These are phyloP conservation scores for Cyclotella choctawhatcheeana DNA, from an alignment of 108 stramenopile species.

Conservation along the genomic window DNA sequence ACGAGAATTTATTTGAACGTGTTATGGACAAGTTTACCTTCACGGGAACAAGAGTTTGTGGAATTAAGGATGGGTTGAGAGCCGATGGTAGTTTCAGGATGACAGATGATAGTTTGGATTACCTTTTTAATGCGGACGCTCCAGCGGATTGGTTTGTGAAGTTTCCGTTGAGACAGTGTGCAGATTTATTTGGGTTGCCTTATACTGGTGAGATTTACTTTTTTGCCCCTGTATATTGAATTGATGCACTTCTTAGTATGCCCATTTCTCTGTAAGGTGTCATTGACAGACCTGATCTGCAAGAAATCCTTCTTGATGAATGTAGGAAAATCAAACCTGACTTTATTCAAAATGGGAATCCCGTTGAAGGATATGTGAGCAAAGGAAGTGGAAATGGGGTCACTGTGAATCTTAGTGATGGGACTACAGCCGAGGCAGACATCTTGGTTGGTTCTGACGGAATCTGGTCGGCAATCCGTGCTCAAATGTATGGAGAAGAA, in stretches of 20 bases:
- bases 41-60: slow-evolving; percentile 93
- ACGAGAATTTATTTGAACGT: slow-evolving; percentile 84
- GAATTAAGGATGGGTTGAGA: slow-evolving; percentile 96
- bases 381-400: slow-evolving; percentile 81
- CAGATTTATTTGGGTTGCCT: slow-evolving; percentile 81
- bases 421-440: slow-evolving; percentile 81
- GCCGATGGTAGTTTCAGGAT: slow-evolving; percentile 88
- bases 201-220: slow-evolving; percentile 68
- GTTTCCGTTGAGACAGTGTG: slow-evolving; percentile 91
- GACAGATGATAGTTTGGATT: slow-evolving; percentile 86
- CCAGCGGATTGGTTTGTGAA: slow-evolving; percentile 97
- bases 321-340: slow-evolving; percentile 86
- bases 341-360: slow-evolving; percentile 84
- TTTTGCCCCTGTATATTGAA: not conserved
- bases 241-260: not conserved
- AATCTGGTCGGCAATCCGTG: slow-evolving; percentile 94
- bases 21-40: slow-evolving; percentile 97
- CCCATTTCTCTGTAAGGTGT: slow-evolving; percentile 64
- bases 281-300: slow-evolving; percentile 96
- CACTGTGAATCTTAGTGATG: slow-evolving; percentile 82
- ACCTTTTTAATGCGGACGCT: slow-evolving; percentile 80
- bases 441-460: slow-evolving; percentile 94
- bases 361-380: slow-evolving; percentile 78
- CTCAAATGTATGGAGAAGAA: slow-evolving; percentile 95
- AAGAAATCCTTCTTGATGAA: slow-evolving; percentile 95